Evolutionary conservation across 768 basidiomycete genomes (phyloP), one percentile per base, ranked within the genome.

Genomic region (Phylloporus scabripes): DNA sequence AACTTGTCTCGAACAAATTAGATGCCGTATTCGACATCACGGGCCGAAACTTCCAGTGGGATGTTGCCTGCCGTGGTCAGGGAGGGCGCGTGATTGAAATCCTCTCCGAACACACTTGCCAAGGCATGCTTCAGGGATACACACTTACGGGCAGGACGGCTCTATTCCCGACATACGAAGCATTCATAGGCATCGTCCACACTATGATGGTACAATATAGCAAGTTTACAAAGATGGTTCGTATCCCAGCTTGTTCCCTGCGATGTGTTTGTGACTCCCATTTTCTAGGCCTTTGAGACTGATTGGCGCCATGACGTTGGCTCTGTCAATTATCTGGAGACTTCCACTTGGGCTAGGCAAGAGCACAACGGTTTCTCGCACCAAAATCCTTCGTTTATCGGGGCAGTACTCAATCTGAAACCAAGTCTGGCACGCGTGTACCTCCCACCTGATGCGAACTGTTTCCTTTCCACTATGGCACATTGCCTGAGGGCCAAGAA

Each of bases 281-380:
- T 6, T 20, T 2, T 12, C 4, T 42, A 77, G 76, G 71, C 77
- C 11, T 53, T 54, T 7, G 85, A 88, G 59, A 85, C 82, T 7
- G 69, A 68, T 1, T 95, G 92, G 92, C 75, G 90, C 32, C 73
- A 80, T 48, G 76, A 80, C 15, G 70, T 79, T 49, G 81, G 85
- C 5, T 85, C 83, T 8, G 74, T 92, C 55, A 92, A 88, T 65
- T 94, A 91, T 60, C 74, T 95, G 57, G 89, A 92, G 68, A 93
- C 91, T 2, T 86, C 85, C 6, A 93, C 92, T 0, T 87, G 91
- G 77, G 75, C 89, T 37, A 75, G 89, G 21, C 90, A 88, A 63
- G 87, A 88, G 53, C 87, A 93, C 66, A 92, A 93, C 56, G 91
- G 91, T 11, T 94, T 88, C 70, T 89, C 87, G 14, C 90, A 92